These are phyloP conservation scores for Metarhizium brunneum DNA, from an alignment of 2,329 filamentous ascomycete species.

Conservation along the genomic window DNA sequence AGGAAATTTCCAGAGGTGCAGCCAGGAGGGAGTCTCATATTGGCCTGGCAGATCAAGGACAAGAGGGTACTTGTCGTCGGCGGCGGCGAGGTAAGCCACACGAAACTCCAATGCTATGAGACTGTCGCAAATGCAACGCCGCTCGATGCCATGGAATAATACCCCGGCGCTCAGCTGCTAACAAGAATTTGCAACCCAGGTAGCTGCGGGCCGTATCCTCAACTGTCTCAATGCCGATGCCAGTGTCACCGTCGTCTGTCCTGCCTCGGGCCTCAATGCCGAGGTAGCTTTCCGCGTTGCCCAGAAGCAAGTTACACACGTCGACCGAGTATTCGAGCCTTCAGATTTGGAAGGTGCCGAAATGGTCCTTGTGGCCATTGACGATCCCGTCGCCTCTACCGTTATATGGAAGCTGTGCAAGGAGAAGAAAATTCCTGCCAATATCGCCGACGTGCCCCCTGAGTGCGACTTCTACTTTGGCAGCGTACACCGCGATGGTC, in stretches of 20 bases:
- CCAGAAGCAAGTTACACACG: slow-evolving; percentile 64
- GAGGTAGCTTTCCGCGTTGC: slow-evolving; percentile 79
- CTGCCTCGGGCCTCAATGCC: slow-evolving; percentile 68
- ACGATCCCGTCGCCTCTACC: slow-evolving; percentile 85
- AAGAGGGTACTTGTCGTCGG: slow-evolving; percentile 89
- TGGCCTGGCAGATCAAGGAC: slow-evolving; percentile 90
- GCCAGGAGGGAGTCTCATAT: slow-evolving; percentile 83
- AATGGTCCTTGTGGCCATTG: slow-evolving; percentile 90
- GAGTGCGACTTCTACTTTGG: slow-evolving; percentile 99
- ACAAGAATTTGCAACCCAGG: slow-evolving; percentile 42
- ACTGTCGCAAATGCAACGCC: neutral
- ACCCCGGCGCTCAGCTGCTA: slow-evolving; percentile 11
- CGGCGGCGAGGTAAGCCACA: slow-evolving; percentile 70
- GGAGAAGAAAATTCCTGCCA: slow-evolving; percentile 71
- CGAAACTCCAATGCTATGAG: neutral
- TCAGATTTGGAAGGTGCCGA: slow-evolving; percentile 72
- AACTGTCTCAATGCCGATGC: slow-evolving; percentile 94
- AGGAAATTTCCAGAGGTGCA: slow-evolving; percentile 68
- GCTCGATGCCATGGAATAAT: too few relatives aligned
- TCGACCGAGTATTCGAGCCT: slow-evolving; percentile 77
- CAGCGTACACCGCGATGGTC: slow-evolving; percentile 87
- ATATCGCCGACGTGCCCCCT: slow-evolving; percentile 92
- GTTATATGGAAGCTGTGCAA: slow-evolving; percentile 92
- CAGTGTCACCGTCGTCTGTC: slow-evolving; percentile 76
- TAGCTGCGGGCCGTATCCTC: slow-evolving; percentile 88